Conservation (phyloP, 2,329 filamentous ascomycete genomes). For the Lecanicillium sp. region DNA sequence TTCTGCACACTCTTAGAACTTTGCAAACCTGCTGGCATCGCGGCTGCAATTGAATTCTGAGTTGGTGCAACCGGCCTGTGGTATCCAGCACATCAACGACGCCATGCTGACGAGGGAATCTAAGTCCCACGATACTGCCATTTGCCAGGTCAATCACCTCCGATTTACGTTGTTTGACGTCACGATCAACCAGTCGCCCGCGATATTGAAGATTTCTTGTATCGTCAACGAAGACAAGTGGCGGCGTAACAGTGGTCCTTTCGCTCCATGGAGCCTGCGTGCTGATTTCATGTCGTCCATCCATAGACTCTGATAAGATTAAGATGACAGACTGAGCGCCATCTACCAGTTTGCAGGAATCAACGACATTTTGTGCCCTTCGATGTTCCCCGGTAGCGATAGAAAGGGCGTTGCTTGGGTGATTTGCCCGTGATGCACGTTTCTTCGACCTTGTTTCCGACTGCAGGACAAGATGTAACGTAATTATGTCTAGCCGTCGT, state of each 20-base stretch:
- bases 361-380: conserved; percentile 59
- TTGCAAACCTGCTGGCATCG: conserved; percentile 52
- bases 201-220: conserved; percentile 50
- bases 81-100: conserved; percentile 59
- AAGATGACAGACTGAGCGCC: conserved; percentile 60
- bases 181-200: conserved; percentile 42
- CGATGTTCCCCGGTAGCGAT: conserved; percentile 36
- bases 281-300: conserved; percentile 58
- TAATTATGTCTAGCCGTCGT: conserved; percentile 59
- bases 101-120: conserved; percentile 50
- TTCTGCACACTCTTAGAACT: conserved; percentile 53
- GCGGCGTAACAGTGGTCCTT: conserved; percentile 57
- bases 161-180: conserved; percentile 37
- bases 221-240: conserved; percentile 51
- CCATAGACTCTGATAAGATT: conserved; percentile 56
- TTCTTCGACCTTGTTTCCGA: background rate
- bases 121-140: conserved; percentile 43
- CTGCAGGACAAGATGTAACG: conserved; percentile 45
- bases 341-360: conserved; percentile 65
- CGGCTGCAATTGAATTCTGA: conserved; percentile 61
- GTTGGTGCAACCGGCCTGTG: conserved; percentile 53
- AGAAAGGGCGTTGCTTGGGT: conserved; percentile 5
- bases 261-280: conserved; percentile 70
- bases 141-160: conserved; percentile 37
- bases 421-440: background rate